These are phyloP conservation scores for Cyclotella kingstonii DNA, from an alignment of 108 stramenopile genomes.

Conservation along the genomic window DNA sequence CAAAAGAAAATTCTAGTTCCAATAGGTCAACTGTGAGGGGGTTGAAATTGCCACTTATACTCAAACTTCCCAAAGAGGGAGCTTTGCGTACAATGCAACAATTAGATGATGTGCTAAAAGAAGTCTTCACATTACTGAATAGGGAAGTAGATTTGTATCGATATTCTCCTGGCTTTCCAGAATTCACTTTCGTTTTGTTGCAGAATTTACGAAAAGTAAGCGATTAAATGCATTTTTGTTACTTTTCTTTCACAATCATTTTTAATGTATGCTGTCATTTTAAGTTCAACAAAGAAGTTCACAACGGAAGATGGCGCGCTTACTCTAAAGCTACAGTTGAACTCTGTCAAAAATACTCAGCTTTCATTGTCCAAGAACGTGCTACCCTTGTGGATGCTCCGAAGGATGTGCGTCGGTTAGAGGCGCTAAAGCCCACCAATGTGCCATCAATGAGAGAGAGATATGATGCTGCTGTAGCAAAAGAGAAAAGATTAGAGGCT, in stretches of 20 bases:
- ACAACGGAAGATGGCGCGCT: constrained; percentile 73
- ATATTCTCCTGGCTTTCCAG: constrained; percentile 86
- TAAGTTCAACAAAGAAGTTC: constrained; percentile 76
- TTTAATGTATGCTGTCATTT: background rate
- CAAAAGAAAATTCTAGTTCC: constrained; percentile 1
- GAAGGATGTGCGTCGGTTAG: constrained; percentile 82
- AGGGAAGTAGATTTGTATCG: constrained; percentile 85
- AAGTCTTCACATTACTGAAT: constrained; percentile 75
- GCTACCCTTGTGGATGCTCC: constrained; percentile 69
- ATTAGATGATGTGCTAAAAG: constrained; percentile 71
- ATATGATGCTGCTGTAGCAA: constrained; percentile 64
- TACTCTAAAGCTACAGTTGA: constrained; percentile 85
- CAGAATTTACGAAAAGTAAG: constrained; percentile 75
- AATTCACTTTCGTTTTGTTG: constrained; percentile 70
- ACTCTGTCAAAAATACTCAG: constrained; percentile 65
- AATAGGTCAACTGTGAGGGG: constrained; percentile 45
- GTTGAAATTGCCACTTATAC: constrained; percentile 50
- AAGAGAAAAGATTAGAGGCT: constrained; percentile 67
- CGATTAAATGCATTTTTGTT: background rate
- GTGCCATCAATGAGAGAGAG: constrained; percentile 79
- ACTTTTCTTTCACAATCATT: background rate
- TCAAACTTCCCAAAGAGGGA: constrained; percentile 76
- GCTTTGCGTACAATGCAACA: constrained; percentile 77
- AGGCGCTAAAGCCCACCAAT: constrained; percentile 65
- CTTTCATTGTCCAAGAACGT: constrained; percentile 52